Evolutionary conservation across 176 grass and related monocot species (phyloP).

Genomic region (Aegilops longissima): DNA sequence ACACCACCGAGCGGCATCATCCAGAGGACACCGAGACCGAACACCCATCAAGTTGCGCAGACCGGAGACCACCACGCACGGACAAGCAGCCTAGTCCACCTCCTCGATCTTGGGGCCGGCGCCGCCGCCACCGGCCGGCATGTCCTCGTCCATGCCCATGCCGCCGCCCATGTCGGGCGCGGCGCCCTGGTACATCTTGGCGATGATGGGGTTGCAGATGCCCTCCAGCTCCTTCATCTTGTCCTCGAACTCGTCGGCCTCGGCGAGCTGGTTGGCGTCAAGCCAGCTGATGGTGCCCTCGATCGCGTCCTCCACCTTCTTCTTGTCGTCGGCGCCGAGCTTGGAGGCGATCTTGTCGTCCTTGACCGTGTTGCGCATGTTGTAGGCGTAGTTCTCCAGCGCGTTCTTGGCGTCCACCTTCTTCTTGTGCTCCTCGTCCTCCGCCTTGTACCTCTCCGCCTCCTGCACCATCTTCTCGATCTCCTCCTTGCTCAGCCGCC

Average conservation of each 20-base stretch:
- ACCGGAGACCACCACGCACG: background rate
- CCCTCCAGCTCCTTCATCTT: constrained; percentile 66
- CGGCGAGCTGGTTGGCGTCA: constrained; percentile 44
- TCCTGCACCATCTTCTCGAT: constrained; percentile 76
- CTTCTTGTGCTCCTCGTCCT: constrained; percentile 73
- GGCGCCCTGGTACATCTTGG: constrained; percentile 58
- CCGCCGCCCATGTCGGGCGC: constrained; percentile 34
- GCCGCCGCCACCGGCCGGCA: constrained; percentile 20
- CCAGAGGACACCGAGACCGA: background rate
- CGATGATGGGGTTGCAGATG: constrained; percentile 64
- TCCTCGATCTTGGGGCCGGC: constrained; percentile 61
- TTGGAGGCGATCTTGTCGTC: constrained; percentile 69
- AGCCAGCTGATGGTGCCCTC: constrained; percentile 53
- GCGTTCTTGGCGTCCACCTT: constrained; percentile 86
- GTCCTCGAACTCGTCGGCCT: constrained; percentile 57
- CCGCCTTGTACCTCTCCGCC: constrained; percentile 67
- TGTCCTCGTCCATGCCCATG: constrained; percentile 46
- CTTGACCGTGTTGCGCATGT: constrained; percentile 78
- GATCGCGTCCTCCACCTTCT: constrained; percentile 48
- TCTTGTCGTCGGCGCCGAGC: constrained; percentile 44
- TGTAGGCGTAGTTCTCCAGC: constrained; percentile 88
- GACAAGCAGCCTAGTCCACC: constrained; percentile 28
- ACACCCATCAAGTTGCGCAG: background rate
- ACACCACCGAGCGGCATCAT: background rate
- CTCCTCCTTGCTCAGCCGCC: constrained; percentile 66